Evolutionary conservation across 116 monocot species (phyloP).

Genomic region (Papilionanthe hybrid): DNA sequence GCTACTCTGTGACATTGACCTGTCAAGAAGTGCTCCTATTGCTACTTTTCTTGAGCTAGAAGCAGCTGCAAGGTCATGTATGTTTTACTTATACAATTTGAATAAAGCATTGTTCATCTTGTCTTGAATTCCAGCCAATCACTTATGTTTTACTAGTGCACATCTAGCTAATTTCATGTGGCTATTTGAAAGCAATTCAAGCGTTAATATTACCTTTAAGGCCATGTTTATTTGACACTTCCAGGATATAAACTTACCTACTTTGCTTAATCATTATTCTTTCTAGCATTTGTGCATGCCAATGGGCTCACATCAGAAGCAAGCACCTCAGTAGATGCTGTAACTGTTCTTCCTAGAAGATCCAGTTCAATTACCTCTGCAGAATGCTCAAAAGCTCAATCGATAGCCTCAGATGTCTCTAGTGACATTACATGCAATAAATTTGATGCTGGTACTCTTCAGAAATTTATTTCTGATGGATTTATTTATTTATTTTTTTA

Average conservation of each 20-base stretch:
- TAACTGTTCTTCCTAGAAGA: constrained; percentile 12
- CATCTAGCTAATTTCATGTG: constrained; percentile 4
- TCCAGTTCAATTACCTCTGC: constrained; percentile 27
- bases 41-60: constrained; percentile 95
- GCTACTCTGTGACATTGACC: constrained; percentile 84
- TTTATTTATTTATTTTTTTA: neutral
- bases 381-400: constrained; percentile 43
- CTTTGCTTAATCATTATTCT: neutral
- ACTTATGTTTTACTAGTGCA: neutral
- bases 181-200: neutral
- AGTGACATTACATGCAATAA: constrained; percentile 53
- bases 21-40: constrained; percentile 83
- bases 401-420: constrained; percentile 51
- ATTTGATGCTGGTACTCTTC: constrained; percentile 34
- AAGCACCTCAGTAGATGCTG: constrained; percentile 18
- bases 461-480: neutral
- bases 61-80: constrained; percentile 90
- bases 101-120: neutral
- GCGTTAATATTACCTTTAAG: neutral
- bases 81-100: constrained; percentile 20
- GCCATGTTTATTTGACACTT: neutral
- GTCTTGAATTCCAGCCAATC: neutral
- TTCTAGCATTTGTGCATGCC: constrained; percentile 54
- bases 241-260: neutral
- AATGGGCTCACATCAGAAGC: constrained; percentile 18